Evolutionary conservation across 2,329 filamentous ascomycete genomes (phyloP).

Genomic region (Penicillium vulpinum): DNA sequence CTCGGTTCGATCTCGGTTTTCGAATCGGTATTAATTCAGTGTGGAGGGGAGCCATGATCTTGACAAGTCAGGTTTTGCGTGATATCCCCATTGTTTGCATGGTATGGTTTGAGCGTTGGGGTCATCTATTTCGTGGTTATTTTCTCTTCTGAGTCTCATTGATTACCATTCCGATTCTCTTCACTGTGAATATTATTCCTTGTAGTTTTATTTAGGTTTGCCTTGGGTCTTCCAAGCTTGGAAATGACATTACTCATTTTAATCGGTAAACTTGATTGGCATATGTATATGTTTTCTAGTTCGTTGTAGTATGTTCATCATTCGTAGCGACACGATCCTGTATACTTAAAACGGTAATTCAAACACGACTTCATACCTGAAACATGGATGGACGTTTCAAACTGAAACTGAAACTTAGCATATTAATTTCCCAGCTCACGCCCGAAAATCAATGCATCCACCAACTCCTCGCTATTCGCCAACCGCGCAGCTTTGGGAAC

Average conservation of each 20-base stretch:
- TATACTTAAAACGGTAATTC: not conserved
- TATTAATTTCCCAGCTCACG: constrained; percentile 29
- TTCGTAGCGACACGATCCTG: not conserved
- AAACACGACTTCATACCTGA: not conserved
- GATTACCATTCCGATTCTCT: constrained; percentile 10
- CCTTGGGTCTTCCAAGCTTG: constrained; percentile 8
- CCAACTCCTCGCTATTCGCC: constrained; percentile 38
- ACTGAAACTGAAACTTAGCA: not conserved
- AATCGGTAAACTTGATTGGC: not conserved
- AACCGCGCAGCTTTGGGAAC: constrained; percentile 39
- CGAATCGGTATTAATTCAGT: not conserved
- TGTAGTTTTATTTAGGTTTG: constrained; percentile 20
- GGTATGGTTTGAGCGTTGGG: constrained; percentile 23
- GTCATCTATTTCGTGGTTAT: constrained; percentile 10
- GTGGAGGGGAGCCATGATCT: constrained; percentile 13
- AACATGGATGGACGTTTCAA: not conserved
- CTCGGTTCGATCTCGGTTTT: not conserved
- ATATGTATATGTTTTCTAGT: not conserved
- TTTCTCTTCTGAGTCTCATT: constrained; percentile 4
- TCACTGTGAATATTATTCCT: constrained; percentile 20
- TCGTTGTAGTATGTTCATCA: not conserved
- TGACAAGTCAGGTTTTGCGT: constrained; percentile 26
- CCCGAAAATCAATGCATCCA: constrained; percentile 43
- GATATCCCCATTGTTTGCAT: constrained; percentile 31
- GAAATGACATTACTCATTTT: not conserved